phyloP scores from a whole-genome alignment of 345 rosid genomes.

The sweet orange (Citrus sinensis) region DVS_A1.0 CM039162.1:28190501-28191000 shows the following conservation, averaged over 20 bases:
- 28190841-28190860: not conserved
- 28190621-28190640: too few species aligned
- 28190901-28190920: not conserved
- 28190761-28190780: too few species aligned
- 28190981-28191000: not conserved
- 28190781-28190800: not conserved
- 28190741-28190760: not conserved
- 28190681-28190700: not conserved
- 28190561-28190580: too few species aligned
- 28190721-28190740: not conserved
- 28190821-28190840: not conserved
- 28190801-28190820: not conserved
- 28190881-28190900: not conserved
- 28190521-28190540: too few species aligned
- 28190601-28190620: too few species aligned
- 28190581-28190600: too few species aligned
- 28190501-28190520: too few species aligned
- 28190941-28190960: not conserved
- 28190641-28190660: too few species aligned
- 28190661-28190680: too few species aligned
- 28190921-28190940: not conserved
- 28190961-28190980: not conserved
- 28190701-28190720: not conserved
- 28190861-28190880: not conserved
- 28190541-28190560: too few species aligned